Conservation (phyloP, 2,329 filamentous ascomycete genomes). For the Alternaria gaisen region DNA sequence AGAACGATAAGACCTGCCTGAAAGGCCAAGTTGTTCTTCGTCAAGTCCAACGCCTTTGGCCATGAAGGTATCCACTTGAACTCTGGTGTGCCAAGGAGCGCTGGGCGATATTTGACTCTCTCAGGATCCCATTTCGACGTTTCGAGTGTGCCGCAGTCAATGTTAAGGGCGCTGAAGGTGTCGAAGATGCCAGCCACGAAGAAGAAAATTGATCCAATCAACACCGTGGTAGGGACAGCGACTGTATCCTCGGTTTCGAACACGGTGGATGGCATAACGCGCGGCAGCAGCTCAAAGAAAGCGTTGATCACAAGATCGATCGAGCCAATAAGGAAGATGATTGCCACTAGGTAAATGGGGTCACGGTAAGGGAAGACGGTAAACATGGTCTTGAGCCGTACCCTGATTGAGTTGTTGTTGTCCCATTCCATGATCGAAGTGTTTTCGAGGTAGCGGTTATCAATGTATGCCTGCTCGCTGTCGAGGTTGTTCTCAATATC, state of each 20-base stretch:
- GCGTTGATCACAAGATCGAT: slow-evolving; percentile 39
- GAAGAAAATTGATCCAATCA: slow-evolving; percentile 40
- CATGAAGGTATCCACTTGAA: slow-evolving; percentile 37
- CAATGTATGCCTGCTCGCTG: not conserved
- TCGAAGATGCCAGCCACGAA: slow-evolving; percentile 40
- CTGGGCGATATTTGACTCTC: slow-evolving; percentile 32
- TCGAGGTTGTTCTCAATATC: slow-evolving; percentile 10
- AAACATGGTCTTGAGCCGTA: slow-evolving; percentile 22
- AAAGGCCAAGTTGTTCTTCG: slow-evolving; percentile 32
- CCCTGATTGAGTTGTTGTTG: not conserved
- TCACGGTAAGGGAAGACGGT: slow-evolving; percentile 40
- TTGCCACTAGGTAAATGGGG: slow-evolving; percentile 40
- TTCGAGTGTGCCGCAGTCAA: slow-evolving; percentile 28
- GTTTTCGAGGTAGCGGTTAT: not conserved
- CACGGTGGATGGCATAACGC: slow-evolving; percentile 6
- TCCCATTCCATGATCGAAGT: slow-evolving; percentile 9
- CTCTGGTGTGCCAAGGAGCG: slow-evolving; percentile 33
- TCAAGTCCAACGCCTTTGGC: slow-evolving; percentile 29
- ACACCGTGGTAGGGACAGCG: slow-evolving; percentile 32
- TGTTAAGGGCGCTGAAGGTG: slow-evolving; percentile 36
- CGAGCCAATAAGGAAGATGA: slow-evolving; percentile 36
- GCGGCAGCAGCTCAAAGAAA: slow-evolving; percentile 38
- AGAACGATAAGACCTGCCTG: slow-evolving; percentile 42
- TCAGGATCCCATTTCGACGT: slow-evolving; percentile 16
- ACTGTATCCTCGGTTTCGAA: slow-evolving; percentile 30